A percentile compares a stretch with the other conserved stretches of the same genome.
These are phyloP conservation scores for Sinapis alba DNA, from an alignment of 441 rosid genomes.

Conservation along the genomic window DNA sequence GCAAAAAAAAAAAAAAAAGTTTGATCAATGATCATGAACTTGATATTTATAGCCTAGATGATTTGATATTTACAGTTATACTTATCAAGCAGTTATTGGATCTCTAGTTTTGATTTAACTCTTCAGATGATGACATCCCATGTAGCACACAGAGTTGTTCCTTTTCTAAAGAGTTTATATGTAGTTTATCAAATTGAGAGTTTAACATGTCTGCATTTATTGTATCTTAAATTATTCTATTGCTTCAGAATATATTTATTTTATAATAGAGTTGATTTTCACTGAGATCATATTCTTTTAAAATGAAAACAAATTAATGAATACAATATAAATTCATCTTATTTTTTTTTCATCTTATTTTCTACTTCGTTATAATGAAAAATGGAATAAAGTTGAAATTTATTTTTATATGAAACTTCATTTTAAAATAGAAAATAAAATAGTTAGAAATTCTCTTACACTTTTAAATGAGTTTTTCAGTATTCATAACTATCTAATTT, in stretches of 20 bases:
- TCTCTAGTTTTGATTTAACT: neutral
- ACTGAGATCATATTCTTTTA: no score
- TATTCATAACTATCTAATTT: neutral
- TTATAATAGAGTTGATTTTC: no score
- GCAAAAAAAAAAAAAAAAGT: neutral
- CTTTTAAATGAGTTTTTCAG: neutral
- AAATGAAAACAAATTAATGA: no score
- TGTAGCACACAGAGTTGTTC: neutral
- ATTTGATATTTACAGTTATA: neutral
- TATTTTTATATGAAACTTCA: no score
- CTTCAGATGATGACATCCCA: neutral
- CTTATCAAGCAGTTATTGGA: neutral
- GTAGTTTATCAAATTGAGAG: neutral
- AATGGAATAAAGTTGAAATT: no score
- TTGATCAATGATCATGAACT: conserved; percentile 2
- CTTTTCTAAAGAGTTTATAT: neutral
- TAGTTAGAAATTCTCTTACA: neutral
- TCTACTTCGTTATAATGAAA: no score
- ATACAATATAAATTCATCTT: no score
- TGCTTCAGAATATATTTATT: no score
- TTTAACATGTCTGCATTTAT: neutral
- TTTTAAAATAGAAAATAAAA: no score
- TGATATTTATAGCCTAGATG: neutral
- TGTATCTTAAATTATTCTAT: neutral
- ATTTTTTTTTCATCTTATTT: no score